Conservation (phyloP, 768 basidiomycete genomes). For the Pulveroboletus sp. region DNA sequence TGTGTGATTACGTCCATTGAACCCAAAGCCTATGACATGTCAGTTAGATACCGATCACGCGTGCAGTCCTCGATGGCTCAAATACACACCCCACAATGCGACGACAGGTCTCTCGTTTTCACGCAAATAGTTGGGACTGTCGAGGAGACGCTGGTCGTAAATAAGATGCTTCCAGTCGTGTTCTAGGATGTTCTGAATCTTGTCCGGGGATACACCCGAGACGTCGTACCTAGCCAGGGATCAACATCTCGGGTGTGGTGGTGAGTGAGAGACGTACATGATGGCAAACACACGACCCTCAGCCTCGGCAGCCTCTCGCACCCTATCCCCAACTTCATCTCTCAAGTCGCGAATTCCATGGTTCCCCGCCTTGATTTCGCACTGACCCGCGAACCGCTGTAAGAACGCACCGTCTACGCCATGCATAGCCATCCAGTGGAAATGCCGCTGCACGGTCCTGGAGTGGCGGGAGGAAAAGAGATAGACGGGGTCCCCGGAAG, state of each 20-base stretch:
- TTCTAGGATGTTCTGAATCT: conserved; percentile 61
- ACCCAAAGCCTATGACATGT: conserved; percentile 60
- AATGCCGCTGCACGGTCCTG: conserved; percentile 61
- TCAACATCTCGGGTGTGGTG: background rate
- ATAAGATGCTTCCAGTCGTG: conserved; percentile 74
- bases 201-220: conserved; percentile 66
- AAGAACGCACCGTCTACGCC: conserved; percentile 79
- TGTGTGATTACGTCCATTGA: conserved; percentile 55
- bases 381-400: conserved; percentile 71
- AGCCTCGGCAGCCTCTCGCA: conserved; percentile 71
- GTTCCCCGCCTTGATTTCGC: conserved; percentile 50
- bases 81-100: conserved; percentile 58
- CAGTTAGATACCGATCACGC: background rate
- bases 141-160: conserved; percentile 52
- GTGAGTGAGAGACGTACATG: conserved; percentile 50
- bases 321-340: conserved; percentile 70
- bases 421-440: conserved; percentile 72
- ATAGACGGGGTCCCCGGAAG: conserved; percentile 54
- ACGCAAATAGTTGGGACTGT: conserved; percentile 68
- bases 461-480: conserved; percentile 78
- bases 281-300: conserved; percentile 81
- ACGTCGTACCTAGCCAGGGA: conserved; percentile 67
- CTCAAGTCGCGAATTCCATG: conserved; percentile 57
- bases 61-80: too few relatives aligned
- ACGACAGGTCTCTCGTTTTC: conserved; percentile 70